phyloP scores from a whole-genome alignment of 805 yeast genomes.

The Starmerella vaccinii region DNA sequence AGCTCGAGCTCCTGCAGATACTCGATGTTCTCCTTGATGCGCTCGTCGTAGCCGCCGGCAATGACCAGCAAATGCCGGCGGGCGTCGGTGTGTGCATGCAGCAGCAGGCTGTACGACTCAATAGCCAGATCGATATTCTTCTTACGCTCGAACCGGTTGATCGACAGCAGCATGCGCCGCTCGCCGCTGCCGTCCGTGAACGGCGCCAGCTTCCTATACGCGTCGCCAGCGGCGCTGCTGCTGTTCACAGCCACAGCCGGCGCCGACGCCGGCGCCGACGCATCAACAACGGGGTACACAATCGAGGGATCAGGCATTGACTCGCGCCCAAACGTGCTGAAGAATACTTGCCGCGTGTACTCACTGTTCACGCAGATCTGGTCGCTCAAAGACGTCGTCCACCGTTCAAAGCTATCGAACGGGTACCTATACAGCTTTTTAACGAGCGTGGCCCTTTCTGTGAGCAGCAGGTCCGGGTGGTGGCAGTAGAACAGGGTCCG shows the following conservation, averaged over 20 bases:
- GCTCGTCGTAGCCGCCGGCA: conserved; percentile 84
- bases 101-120: conserved; percentile 46
- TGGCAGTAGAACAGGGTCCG: conserved; percentile 83
- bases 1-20: conserved; percentile 52
- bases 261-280: conserved; percentile 13
- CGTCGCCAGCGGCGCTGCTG: neutral
- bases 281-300: conserved; percentile 70
- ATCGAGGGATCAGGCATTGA: conserved; percentile 39
- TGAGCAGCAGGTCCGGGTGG: conserved; percentile 81
- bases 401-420: conserved; percentile 74
- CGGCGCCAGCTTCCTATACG: conserved; percentile 10
- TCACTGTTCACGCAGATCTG: conserved; percentile 75
- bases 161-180: conserved; percentile 44
- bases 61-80: conserved; percentile 42
- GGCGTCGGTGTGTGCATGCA: conserved; percentile 29
- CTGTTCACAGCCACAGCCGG: no score
- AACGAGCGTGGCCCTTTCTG: conserved; percentile 45
- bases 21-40: conserved; percentile 64
- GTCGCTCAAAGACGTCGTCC: conserved; percentile 69
- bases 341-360: conserved; percentile 65
- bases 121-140: conserved; percentile 76
- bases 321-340: conserved; percentile 44
- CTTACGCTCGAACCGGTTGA: conserved; percentile 82
- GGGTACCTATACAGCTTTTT: conserved; percentile 66
- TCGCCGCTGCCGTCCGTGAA: conserved; percentile 1